A percentile compares a stretch with the other conserved stretches of the same genome.
Conservation (phyloP, 129 eudicot genomes). For the Flaveria robusta region DNA sequence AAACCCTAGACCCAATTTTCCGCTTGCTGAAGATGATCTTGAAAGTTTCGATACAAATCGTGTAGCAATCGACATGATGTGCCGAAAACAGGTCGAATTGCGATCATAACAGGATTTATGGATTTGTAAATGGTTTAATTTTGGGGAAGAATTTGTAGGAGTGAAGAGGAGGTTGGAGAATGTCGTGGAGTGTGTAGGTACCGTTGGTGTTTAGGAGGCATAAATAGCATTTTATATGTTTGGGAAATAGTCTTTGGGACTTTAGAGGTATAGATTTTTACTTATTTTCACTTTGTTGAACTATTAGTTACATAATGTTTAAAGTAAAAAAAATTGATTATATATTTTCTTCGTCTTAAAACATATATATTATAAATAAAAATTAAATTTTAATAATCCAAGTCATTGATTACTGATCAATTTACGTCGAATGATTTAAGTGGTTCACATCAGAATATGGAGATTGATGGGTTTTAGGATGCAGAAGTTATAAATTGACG, state of each 20-base stretch:
- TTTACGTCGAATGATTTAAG: too few species aligned
- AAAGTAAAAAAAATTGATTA: too few species aligned
- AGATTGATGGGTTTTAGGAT: too few species aligned
- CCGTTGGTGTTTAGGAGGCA: conserved; percentile 27
- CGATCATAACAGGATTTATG: conserved; percentile 30
- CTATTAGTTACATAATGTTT: too few species aligned
- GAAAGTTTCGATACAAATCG: conserved; percentile 5
- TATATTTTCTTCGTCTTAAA: too few species aligned
- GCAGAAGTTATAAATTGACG: too few species aligned
- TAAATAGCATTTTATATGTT: conserved; percentile 25
- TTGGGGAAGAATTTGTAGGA: conserved; percentile 13
- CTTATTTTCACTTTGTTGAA: too few species aligned
- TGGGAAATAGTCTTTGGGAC: background rate
- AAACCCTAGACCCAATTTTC: conserved; percentile 43
- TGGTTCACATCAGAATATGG: too few species aligned
- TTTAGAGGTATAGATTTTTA: too few species aligned
- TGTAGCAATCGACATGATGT: conserved; percentile 25
- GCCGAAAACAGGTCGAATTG: background rate
- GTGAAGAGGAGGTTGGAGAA: background rate
- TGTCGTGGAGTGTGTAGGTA: conserved; percentile 40
- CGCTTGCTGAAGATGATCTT: conserved; percentile 14
- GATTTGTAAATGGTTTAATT: background rate
- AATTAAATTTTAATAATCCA: too few species aligned
- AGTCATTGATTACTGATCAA: too few species aligned
- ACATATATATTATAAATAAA: too few species aligned